phyloP scores from a whole-genome alignment of 768 basidiomycete genomes.

The Hygrophorus russula region DNA sequence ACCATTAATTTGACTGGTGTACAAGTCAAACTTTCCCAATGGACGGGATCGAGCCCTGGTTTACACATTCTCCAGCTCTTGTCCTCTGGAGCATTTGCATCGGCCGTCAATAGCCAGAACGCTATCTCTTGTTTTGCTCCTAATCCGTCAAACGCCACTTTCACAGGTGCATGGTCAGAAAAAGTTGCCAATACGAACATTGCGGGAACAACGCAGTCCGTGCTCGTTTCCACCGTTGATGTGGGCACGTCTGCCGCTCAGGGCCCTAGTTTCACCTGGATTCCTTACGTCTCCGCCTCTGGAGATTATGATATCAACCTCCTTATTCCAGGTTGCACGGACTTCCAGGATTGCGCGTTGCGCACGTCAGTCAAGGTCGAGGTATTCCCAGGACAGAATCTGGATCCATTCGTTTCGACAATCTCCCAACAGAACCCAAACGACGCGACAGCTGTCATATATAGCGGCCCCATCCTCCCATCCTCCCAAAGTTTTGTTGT shows the following conservation, averaged over 20 bases:
- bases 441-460: slow-evolving; percentile 56
- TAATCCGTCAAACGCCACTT: slow-evolving; percentile 53
- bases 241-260: slow-evolving; percentile 50
- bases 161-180: slow-evolving; percentile 60
- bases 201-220: slow-evolving; percentile 66
- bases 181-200: slow-evolving; percentile 60
- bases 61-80: slow-evolving; percentile 88
- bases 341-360: slow-evolving; percentile 66
- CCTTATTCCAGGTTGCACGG: slow-evolving; percentile 76
- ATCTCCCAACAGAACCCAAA: slow-evolving; percentile 61
- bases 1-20: slow-evolving; percentile 74
- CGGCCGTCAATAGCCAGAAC: slow-evolving; percentile 53
- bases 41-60: slow-evolving; percentile 67
- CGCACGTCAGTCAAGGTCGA: slow-evolving; percentile 79
- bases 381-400: slow-evolving; percentile 65
- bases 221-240: slow-evolving; percentile 55
- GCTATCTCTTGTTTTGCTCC: slow-evolving; percentile 68
- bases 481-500: slow-evolving; percentile 59
- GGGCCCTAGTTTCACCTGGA: slow-evolving; percentile 81
- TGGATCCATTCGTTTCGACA: slow-evolving; percentile 53
- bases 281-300: slow-evolving; percentile 83
- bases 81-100: slow-evolving; percentile 85
- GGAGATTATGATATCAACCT: slow-evolving; percentile 81
- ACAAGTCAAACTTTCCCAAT: slow-evolving; percentile 69
- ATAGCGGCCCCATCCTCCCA: slow-evolving; percentile 76